Evolutionary conservation across 805 yeast genomes (phyloP).

Genomic region (Pichia phayaonensis): DNA sequence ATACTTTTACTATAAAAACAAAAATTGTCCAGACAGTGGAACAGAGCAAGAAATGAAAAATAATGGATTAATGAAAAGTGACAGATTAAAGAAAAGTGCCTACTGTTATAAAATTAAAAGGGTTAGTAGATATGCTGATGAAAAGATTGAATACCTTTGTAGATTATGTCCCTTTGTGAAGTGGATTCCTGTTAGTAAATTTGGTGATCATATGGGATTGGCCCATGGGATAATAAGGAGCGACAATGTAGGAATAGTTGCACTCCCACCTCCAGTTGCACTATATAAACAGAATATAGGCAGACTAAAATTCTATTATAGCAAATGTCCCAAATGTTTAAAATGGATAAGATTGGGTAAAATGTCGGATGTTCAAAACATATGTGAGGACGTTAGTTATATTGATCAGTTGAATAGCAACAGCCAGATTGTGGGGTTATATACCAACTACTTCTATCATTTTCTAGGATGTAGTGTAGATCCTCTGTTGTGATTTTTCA

Average conservation of each 20-base stretch:
- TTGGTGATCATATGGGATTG: constrained; percentile 16
- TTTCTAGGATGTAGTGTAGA: constrained; percentile 12
- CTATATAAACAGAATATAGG: constrained; percentile 13
- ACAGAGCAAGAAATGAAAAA: constrained; percentile 2
- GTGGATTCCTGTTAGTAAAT: constrained; percentile 14
- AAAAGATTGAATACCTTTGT: constrained; percentile 11
- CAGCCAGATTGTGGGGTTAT: constrained; percentile 12
- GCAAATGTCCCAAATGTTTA: constrained; percentile 19
- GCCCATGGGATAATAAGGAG: constrained; percentile 20
- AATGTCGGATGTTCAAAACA: constrained; percentile 4
- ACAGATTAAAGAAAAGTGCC: constrained; percentile 8
- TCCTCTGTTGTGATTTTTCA: neutral
- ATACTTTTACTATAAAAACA: neutral
- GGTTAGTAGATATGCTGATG: neutral
- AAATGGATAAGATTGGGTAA: constrained; percentile 19
- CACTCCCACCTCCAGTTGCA: constrained; percentile 16
- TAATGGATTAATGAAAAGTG: constrained; percentile 3
- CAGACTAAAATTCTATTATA: constrained; percentile 15
- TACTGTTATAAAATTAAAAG: constrained; percentile 11
- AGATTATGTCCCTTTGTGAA: constrained; percentile 17
- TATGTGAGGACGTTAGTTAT: neutral
- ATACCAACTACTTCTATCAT: constrained; percentile 20
- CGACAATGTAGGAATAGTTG: constrained; percentile 1
- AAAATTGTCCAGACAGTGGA: constrained; percentile 17
- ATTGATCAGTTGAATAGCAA: neutral